Base-by-base conservation (phyloP, 805 yeast species). In the Cyberlindnera suaveolens region DNA sequence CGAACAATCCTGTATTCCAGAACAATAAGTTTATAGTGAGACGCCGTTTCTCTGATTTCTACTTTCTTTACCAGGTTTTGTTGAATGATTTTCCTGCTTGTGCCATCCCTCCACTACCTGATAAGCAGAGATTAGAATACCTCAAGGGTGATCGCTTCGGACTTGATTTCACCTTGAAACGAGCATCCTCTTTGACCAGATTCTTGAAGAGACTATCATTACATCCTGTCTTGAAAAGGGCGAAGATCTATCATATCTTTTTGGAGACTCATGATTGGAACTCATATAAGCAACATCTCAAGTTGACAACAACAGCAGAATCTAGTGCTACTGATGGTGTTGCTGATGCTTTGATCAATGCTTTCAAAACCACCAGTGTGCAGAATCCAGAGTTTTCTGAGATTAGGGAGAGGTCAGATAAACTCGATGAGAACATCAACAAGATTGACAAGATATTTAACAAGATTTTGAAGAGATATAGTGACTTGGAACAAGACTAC, bases 141-240 rank as follows among this genome's bases (percentile, higher is more conserved):
- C 73, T 91, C 41, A 89, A 95, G 32, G 98, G 99, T 10, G 97
- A 91, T 55, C 72, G 98, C 32, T 91, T 91, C 60, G 80, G 91
- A 23, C 71, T 77, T 13, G 89, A 85, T 45, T 93, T 93, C 62
- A 91, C 96, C 0, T 70, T 73, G 47, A 85, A 86, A 60, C 70
- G 99, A 52, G 82, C 95, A 4, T 78, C 81, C 38, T 85, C 96
- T 4, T 68, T 91, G 36, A 79, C 82, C 52, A 70, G 91, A 46
- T 93, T 90, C 57, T 64, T 91, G 39, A 68, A 75, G 48, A 77
- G 95, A 45, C 70, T 91, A 6, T 72, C 88, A 16, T 70, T 71
- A 48, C 98, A 93, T 65, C 90, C 90, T 20, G 62, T 71, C 1
- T 67, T 91, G 47, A 75, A 81, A 36, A 75, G 78, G 47, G 81